Evolutionary conservation across 1,284 basidiomycete species (phyloP).

Genomic region (Athelia sp.): DNA sequence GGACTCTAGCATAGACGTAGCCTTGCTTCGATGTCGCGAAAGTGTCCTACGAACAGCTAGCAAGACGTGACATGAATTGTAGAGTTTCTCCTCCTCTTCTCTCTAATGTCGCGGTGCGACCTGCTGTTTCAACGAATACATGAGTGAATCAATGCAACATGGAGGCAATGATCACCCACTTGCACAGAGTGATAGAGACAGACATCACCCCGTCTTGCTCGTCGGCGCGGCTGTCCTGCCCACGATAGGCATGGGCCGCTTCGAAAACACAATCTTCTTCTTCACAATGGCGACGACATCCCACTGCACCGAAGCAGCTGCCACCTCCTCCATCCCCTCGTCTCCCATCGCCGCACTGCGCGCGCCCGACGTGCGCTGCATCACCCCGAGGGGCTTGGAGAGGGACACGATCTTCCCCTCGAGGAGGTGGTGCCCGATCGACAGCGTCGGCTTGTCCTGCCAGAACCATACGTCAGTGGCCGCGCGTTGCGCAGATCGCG

Average conservation of each 20-base stretch:
- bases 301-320: constrained; percentile 32
- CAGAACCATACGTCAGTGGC: not conserved
- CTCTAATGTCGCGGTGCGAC: too few species aligned
- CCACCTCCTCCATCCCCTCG: constrained; percentile 23
- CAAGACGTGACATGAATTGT: too few species aligned
- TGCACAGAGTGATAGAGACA: too few species aligned
- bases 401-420: constrained; percentile 82
- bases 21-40: too few species aligned
- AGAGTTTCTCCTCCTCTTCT: too few species aligned
- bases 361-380: constrained; percentile 32
- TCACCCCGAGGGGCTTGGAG: constrained; percentile 72
- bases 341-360: constrained; percentile 4
- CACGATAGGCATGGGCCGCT: constrained; percentile 68
- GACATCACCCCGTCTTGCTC: not conserved
- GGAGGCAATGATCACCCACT: too few species aligned
- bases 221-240: constrained; percentile 4
- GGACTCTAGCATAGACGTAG: too few species aligned
- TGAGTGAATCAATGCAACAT: too few species aligned
- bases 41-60: too few species aligned
- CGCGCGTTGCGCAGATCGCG: constrained; percentile 2
- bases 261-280: constrained; percentile 75
- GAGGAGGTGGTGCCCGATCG: constrained; percentile 84
- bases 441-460: constrained; percentile 74
- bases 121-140: too few species aligned
- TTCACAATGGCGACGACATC: constrained; percentile 58